Base-by-base conservation (phyloP, 1,284 basidiomycete species). In the Afroboletus lepidellus region DNA sequence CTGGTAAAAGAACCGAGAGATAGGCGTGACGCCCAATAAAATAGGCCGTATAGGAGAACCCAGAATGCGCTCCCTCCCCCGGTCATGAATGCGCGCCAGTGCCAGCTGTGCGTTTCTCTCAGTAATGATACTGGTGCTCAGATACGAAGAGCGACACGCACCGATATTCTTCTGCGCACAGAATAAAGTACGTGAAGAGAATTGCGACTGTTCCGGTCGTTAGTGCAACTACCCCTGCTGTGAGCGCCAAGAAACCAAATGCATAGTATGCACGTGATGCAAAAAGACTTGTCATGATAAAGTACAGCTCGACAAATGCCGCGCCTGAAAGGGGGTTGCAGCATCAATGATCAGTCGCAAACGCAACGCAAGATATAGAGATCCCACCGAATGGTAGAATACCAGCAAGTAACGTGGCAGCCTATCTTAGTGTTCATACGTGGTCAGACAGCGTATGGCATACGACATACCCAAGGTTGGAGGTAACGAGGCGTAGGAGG, bases 111-210 rank as follows among this genome's bases (percentile, higher is more conserved):
- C 12, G 43, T 47, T 21, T 12, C 25, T 11, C 24, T 66, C 32
- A 61, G 25, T 11, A 41, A 29, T 11, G 16, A 29, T 20, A 18
- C 20, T 27, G 3, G 24, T 41, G 39, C n/a, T 18, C 15, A 43
- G 48, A 48, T 24, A 7, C 18, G 12, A 18, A 29, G 38, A 16
- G 44, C 20, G 43, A 50, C 23, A 56, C 76, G 48, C 49, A 88
- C 85, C 92, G 79, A 72, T 98, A 98, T 65, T 99, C 95, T 70
- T 98, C 96, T 11, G 93, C 90, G 59, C 95, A 98, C 15, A 99
- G 81, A 53, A 87, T 79, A 70, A 98, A 98, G 75, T 99, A 97
- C 2, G 86, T 87, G 72, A 94, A 92, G 9, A 97, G 78, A 58
- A 96, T 90, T 3, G 92, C 86, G 32, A 94, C 90, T 0, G 93